phyloP scores from a whole-genome alignment of 768 basidiomycete species.

The Symmetrospora coprosmae region DNA sequence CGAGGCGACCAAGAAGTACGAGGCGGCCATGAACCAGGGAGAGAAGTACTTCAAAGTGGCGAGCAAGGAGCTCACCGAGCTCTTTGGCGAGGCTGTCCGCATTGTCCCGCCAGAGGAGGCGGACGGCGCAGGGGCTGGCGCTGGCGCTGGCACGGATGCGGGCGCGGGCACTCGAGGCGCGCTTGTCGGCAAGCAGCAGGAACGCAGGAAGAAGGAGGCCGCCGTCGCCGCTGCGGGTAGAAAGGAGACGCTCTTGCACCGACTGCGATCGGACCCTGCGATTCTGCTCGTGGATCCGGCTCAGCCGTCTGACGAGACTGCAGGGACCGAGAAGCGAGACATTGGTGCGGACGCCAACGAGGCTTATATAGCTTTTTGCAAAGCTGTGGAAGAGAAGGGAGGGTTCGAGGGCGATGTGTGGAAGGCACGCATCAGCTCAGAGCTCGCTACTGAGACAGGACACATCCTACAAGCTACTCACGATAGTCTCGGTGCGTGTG shows the following conservation, averaged over 20 bases:
- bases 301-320: neutral
- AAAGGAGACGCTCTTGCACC: slow-evolving; percentile 37
- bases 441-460: slow-evolving; percentile 41
- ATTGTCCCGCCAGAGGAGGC: slow-evolving; percentile 37
- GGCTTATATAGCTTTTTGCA: slow-evolving; percentile 21
- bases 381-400: slow-evolving; percentile 42
- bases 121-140: slow-evolving; percentile 13
- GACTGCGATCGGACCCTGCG: slow-evolving; percentile 37
- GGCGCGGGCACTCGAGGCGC: slow-evolving; percentile 33
- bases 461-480: neutral
- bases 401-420: slow-evolving; percentile 51
- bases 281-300: slow-evolving; percentile 38
- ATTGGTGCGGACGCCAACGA: slow-evolving; percentile 18
- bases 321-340: slow-evolving; percentile 28
- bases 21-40: slow-evolving; percentile 38
- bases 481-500: slow-evolving; percentile 4
- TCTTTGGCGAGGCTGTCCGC: slow-evolving; percentile 38
- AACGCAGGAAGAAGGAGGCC: slow-evolving; percentile 1
- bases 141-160: slow-evolving; percentile 25
- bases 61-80: slow-evolving; percentile 31
- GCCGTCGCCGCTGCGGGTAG: slow-evolving; percentile 27
- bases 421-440: slow-evolving; percentile 44
- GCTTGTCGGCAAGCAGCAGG: neutral
- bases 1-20: slow-evolving; percentile 32
- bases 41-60: slow-evolving; percentile 39